Evolutionary conservation across 345 rosid species (phyloP).

Genomic region (Brassica carinata): DNA sequence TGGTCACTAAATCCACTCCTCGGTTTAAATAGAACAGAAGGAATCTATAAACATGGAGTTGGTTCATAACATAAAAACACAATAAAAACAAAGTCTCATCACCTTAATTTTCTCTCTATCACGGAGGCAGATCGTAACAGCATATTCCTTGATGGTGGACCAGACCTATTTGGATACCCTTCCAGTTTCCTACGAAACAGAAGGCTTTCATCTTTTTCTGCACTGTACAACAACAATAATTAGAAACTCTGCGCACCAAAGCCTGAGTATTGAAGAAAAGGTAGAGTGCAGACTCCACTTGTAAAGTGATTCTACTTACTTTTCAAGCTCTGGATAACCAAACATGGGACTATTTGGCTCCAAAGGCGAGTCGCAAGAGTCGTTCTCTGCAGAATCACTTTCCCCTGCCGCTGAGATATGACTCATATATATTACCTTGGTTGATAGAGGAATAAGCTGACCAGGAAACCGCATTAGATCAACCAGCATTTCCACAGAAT

Average conservation of each 20-base stretch:
- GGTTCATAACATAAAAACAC: neutral
- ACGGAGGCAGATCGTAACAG: slow-evolving; percentile 59
- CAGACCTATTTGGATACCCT: slow-evolving; percentile 61
- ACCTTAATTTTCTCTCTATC: slow-evolving; percentile 79
- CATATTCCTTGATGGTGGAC: slow-evolving; percentile 71
- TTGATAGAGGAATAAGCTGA: slow-evolving; percentile 79
- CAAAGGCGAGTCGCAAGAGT: slow-evolving; percentile 96
- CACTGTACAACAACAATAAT: slow-evolving; percentile 50
- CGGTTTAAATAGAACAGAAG: neutral
- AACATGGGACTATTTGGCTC: slow-evolving; percentile 94
- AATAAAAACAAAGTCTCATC: slow-evolving; percentile 17
- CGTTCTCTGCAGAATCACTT: slow-evolving; percentile 99
- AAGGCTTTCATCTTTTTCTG: slow-evolving; percentile 79
- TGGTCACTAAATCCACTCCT: neutral
- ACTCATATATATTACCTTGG: slow-evolving; percentile 84
- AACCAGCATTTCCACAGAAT: slow-evolving; percentile 86
- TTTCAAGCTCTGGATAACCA: slow-evolving; percentile 37
- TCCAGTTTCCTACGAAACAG: slow-evolving; percentile 67
- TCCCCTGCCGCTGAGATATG: slow-evolving; percentile 96
- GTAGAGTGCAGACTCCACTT: neutral
- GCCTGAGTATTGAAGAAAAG: slow-evolving; percentile 9
- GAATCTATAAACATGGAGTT: slow-evolving; percentile 2
- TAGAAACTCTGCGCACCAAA: slow-evolving; percentile 20
- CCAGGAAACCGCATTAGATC: slow-evolving; percentile 99
- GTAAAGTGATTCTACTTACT: slow-evolving; percentile 24